Percentiles rank a stretch among this genome's conserved stretches.
These are phyloP conservation scores for Trichoderma sp. DNA, from an alignment of 2,329 filamentous ascomycete genomes.

Conservation along the genomic window DNA sequence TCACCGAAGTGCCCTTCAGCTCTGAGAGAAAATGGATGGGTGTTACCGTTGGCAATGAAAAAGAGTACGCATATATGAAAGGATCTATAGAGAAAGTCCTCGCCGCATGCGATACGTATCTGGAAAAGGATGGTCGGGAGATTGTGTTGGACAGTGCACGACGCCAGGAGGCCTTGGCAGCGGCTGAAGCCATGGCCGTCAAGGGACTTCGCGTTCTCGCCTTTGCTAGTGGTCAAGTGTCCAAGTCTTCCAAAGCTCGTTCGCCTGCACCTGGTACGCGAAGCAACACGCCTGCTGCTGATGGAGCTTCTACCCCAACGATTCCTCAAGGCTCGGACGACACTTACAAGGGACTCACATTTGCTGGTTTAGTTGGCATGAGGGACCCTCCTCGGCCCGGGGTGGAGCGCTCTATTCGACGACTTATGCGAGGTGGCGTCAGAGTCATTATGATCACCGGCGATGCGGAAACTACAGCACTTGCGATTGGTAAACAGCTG, in stretches of 20 bases:
- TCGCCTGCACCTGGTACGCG: slow-evolving; percentile 43
- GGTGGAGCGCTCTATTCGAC: slow-evolving; percentile 84
- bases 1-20: slow-evolving; percentile 89
- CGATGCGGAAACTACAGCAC: slow-evolving; percentile 89
- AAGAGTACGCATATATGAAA: slow-evolving; percentile 91
- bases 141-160: slow-evolving; percentile 78
- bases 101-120: slow-evolving; percentile 84
- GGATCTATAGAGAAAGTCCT: slow-evolving; percentile 88
- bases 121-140: slow-evolving; percentile 83
- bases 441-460: slow-evolving; percentile 99
- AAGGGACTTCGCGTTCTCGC: slow-evolving; percentile 88
- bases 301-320: slow-evolving; percentile 42
- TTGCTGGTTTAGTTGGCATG: slow-evolving; percentile 94
- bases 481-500: slow-evolving; percentile 92
- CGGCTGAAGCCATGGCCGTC: slow-evolving; percentile 82
- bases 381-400: slow-evolving; percentile 91
- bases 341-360: slow-evolving; percentile 78
- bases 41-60: slow-evolving; percentile 74
- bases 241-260: slow-evolving; percentile 47
- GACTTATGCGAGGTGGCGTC: slow-evolving; percentile 89
- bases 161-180: slow-evolving; percentile 72
- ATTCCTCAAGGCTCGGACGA: slow-evolving; percentile 60
- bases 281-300: slow-evolving; percentile 54
- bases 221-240: slow-evolving; percentile 81
- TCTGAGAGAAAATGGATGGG: slow-evolving; percentile 99